Conservation (phyloP, 495 filamentous ascomycete genomes). For the Usnea hakonensis region DNA sequence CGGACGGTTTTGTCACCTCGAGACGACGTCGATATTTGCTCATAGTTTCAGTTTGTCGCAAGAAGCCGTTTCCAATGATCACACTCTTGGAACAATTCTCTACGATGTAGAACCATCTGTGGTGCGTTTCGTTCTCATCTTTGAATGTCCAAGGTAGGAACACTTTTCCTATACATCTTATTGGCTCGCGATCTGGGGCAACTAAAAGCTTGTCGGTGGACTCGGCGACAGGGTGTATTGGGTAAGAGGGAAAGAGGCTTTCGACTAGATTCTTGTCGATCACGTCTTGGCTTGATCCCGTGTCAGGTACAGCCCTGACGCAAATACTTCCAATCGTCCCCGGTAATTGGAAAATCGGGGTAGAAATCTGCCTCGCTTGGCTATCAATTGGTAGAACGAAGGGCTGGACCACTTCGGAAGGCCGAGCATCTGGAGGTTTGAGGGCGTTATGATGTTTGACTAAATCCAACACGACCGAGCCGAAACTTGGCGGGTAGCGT, state of each 20-base stretch:
- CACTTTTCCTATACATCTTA: conserved; percentile 4
- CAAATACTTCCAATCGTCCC: neutral
- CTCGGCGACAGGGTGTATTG: neutral
- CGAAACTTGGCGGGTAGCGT: neutral
- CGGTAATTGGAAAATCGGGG: conserved; percentile 7
- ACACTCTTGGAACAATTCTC: conserved; percentile 7
- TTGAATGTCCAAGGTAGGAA: conserved; percentile 1
- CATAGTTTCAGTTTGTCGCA: conserved; percentile 10
- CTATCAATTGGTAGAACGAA: neutral
- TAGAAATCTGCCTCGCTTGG: neutral
- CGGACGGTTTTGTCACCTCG: neutral
- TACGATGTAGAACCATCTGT: conserved; percentile 6
- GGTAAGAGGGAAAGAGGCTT: neutral
- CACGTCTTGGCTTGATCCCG: conserved; percentile 6
- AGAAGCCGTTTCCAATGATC: conserved; percentile 11
- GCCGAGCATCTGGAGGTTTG: neutral
- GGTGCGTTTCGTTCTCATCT: neutral
- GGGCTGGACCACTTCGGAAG: neutral
- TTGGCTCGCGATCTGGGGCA: conserved; percentile 5
- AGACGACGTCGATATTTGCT: conserved; percentile 1
- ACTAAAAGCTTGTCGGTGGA: conserved; percentile 1
- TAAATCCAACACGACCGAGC: neutral
- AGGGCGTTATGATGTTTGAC: neutral
- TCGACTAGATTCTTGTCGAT: conserved; percentile 6
- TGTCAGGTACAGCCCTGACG: conserved; percentile 6